A percentile compares a stretch with the other conserved stretches of the same genome.
phyloP scores from a whole-genome alignment of 495 filamentous ascomycete species.

The Sporormia fimetaria region DNA sequence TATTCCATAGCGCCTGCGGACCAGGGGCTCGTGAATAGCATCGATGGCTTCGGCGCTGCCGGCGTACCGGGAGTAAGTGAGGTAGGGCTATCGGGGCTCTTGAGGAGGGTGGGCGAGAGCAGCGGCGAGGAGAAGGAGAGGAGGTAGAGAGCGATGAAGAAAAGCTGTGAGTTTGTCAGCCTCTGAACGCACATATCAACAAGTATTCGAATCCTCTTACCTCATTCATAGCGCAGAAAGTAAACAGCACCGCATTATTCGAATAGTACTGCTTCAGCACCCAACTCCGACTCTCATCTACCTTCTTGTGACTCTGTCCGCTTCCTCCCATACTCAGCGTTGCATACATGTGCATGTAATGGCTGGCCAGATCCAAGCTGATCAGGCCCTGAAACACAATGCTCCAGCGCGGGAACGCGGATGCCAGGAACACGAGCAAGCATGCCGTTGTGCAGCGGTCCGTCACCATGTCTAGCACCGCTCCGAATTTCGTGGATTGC shows the following conservation, averaged over 20 bases:
- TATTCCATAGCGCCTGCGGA: conserved; percentile 85
- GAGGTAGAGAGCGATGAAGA: conserved; percentile 96
- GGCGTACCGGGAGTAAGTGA: conserved; percentile 55
- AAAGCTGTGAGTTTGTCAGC: no score
- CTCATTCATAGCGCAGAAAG: conserved; percentile 87
- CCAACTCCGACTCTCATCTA: conserved; percentile 65
- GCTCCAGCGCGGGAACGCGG: conserved; percentile 83
- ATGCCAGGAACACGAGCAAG: conserved; percentile 82
- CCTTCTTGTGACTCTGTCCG: conserved; percentile 81
- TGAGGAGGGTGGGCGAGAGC: conserved; percentile 71
- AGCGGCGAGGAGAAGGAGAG: conserved; percentile 86
- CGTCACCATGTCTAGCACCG: conserved; percentile 94
- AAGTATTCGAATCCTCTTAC: no score
- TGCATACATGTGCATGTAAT: conserved; percentile 98
- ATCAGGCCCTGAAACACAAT: conserved; percentile 91
- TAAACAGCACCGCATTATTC: conserved; percentile 91
- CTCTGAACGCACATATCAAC: no score
- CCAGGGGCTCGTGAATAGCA: conserved; percentile 72
- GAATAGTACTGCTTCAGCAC: conserved; percentile 92
- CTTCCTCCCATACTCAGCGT: conserved; percentile 70
- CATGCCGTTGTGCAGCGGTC: conserved; percentile 93
- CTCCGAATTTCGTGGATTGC: conserved; percentile 88
- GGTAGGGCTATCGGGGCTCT: conserved; percentile 32
- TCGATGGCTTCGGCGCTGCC: conserved; percentile 49
- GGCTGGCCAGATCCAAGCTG: conserved; percentile 79